Base-by-base conservation (phyloP, 192 early-diverging fungal genomes). In the Kappamyces sp. region DNA sequence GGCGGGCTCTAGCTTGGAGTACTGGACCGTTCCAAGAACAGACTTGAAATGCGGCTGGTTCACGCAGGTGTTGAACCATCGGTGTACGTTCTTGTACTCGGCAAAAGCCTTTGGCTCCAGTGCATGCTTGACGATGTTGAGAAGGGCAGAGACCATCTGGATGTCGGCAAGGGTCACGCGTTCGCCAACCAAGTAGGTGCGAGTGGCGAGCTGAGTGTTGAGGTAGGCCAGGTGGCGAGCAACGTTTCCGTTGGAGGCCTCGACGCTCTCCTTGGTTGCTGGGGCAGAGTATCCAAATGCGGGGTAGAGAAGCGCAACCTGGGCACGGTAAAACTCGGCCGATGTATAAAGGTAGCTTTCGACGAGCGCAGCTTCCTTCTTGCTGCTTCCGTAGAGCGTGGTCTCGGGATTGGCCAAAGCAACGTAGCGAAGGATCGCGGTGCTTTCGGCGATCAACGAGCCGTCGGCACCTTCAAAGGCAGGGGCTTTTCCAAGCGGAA, bases 161-260 rank as follows among this genome's bases (percentile, higher is more conserved):
- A 92, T 79, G 70, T 93, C 90, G 43, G 90, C 90, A 35, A 89
- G 66, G 61, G 90, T 90, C 58, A 93, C 68, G 55, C 77, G 76
- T 74, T 93, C 90, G 60, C 89, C 90, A 53, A 93, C 89, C 59
- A 93, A 75, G 82, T 82, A 93, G 63, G 90, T 93, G 74, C 85
- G 82, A 76, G 75, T 74, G 55, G 83, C 54, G 15, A 93, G 77
- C 58, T 86, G 65, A 41, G 77, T 77, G 77, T 93, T 79, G 34
- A 92, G 74, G 32, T 74, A 80, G 47, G 57, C 67, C 41, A 96
- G 71, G 54, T 84, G 69, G 44, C 75, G 71, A 72, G 75, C 69
- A 58, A 78, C 23, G 46, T 84, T 75, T 72, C 88, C 79, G 54
- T 83, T 84, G 35, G 86, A 79, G 58, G 82, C 77, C 72, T 79